Conservation (phyloP, 1,284 basidiomycete species). For the Ustilago shanxiensis region DNA sequence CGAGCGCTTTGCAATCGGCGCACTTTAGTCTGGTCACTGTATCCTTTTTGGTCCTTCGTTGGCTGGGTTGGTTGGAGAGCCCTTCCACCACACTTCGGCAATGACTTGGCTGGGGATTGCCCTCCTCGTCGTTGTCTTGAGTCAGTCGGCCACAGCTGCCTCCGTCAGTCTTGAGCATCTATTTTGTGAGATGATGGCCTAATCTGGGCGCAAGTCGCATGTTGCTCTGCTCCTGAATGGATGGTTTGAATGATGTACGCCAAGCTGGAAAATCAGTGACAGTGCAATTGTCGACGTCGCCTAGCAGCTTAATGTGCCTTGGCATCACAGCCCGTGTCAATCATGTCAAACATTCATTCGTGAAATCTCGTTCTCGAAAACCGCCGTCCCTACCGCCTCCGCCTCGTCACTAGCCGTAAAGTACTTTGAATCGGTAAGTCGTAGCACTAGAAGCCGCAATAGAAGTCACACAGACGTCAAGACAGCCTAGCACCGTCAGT, state of each 20-base stretch:
- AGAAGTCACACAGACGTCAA: too few species aligned
- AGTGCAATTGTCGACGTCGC: not conserved
- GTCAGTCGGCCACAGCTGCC: not conserved
- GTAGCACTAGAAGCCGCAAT: too few species aligned
- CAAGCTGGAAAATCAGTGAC: slow-evolving; percentile 1
- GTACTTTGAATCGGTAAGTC: too few species aligned
- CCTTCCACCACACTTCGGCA: not conserved
- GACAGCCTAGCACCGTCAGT: too few species aligned
- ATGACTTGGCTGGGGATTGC: too few species aligned
- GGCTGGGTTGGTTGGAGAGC: not conserved
- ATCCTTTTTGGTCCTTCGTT: not conserved
- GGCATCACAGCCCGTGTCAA: not conserved
- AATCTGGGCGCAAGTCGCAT: not conserved
- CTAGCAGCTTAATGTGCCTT: not conserved
- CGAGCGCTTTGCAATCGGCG: slow-evolving; percentile 6
- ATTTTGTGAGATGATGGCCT: not conserved
- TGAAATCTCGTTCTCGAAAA: not conserved
- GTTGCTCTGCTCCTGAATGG: not conserved
- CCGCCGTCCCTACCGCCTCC: too few species aligned
- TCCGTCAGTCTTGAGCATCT: not conserved
- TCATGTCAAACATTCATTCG: too few species aligned
- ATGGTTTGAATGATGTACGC: not conserved
- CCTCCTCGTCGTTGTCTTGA: not conserved
- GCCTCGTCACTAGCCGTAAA: too few species aligned
- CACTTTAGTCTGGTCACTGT: not conserved